phyloP scores from a whole-genome alignment of 768 basidiomycete genomes.

The Phanerochaete carnosa region DNA sequence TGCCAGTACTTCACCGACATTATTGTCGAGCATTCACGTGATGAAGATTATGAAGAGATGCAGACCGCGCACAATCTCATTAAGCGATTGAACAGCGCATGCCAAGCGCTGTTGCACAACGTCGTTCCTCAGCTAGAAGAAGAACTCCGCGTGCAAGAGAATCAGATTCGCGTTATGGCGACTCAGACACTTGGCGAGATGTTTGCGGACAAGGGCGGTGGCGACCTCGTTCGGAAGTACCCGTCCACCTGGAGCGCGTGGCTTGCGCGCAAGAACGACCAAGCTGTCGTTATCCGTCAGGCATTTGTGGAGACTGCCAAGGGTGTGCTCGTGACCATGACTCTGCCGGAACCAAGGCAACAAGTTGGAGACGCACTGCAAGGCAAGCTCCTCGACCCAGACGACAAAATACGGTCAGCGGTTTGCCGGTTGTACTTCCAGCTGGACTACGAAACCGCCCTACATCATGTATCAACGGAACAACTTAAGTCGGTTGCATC shows the following conservation, averaged over 20 bases:
- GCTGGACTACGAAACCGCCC: slow-evolving; percentile 86
- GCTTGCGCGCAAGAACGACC: slow-evolving; percentile 78
- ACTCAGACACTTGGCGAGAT: slow-evolving; percentile 87
- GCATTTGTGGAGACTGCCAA: slow-evolving; percentile 72
- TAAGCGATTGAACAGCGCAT: slow-evolving; percentile 74
- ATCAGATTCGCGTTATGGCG: slow-evolving; percentile 71
- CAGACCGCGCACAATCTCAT: slow-evolving; percentile 81
- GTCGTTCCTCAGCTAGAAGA: slow-evolving; percentile 94
- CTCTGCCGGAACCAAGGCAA: slow-evolving; percentile 61
- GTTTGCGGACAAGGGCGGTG: slow-evolving; percentile 74
- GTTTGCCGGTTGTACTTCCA: slow-evolving; percentile 78
- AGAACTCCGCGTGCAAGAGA: slow-evolving; percentile 76
- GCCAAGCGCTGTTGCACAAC: slow-evolving; percentile 79
- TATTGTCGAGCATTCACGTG: slow-evolving; percentile 57
- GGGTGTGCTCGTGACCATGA: slow-evolving; percentile 49
- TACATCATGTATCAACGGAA: slow-evolving; percentile 71
- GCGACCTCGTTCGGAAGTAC: slow-evolving; percentile 76
- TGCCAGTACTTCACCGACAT: slow-evolving; percentile 93
- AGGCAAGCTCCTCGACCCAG: slow-evolving; percentile 76
- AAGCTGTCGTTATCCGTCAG: slow-evolving; percentile 63
- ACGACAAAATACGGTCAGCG: slow-evolving; percentile 87
- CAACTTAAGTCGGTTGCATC: slow-evolving; percentile 65
- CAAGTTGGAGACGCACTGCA: slow-evolving; percentile 63
- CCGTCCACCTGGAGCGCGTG: slow-evolving; percentile 84
- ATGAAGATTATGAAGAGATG: slow-evolving; percentile 68